phyloP scores from a whole-genome alignment of 345 rosid genomes.

The Citrus mangshanensis region DNA sequence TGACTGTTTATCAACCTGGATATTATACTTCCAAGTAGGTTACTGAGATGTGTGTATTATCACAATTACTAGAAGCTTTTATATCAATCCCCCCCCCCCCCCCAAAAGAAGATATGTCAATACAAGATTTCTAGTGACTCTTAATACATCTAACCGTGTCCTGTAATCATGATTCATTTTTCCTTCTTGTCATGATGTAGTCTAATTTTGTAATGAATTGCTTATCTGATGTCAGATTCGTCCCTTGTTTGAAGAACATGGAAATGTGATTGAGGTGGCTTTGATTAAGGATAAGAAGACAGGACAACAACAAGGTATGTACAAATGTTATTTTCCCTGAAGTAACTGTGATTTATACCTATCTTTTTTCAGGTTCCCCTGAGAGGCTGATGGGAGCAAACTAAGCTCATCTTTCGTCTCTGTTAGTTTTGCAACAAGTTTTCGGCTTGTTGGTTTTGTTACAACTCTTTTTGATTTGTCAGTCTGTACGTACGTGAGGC shows the following conservation, averaged over 20 bases:
- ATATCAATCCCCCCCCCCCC: too few relatives aligned
- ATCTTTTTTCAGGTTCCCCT: constrained; percentile 73
- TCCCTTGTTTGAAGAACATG: constrained; percentile 81
- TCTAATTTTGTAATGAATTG: neutral
- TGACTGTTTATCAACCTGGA: neutral
- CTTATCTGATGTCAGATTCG: constrained; percentile 58
- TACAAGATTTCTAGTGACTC: neutral
- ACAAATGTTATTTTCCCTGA: constrained; percentile 30
- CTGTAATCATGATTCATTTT: neutral
- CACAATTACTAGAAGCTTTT: neutral
- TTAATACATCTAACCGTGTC: neutral
- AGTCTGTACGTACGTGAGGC: constrained; percentile 57
- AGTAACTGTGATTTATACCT: constrained; percentile 40
- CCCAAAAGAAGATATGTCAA: neutral
- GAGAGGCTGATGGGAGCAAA: constrained; percentile 94
- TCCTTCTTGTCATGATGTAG: neutral
- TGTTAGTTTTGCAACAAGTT: constrained; percentile 71
- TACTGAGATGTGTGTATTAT: neutral
- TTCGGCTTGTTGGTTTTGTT: constrained; percentile 65
- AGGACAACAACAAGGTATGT: constrained; percentile 94
- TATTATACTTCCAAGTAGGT: neutral
- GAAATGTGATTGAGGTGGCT: constrained; percentile 92
- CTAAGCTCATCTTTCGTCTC: constrained; percentile 75
- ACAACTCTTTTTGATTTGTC: constrained; percentile 36
- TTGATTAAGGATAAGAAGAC: constrained; percentile 92